A percentile compares a stretch with the other conserved stretches of the same genome.
Evolutionary conservation across 202 grass and related monocot genomes (phyloP).

Genomic region (Digitaria exilis): DNA sequence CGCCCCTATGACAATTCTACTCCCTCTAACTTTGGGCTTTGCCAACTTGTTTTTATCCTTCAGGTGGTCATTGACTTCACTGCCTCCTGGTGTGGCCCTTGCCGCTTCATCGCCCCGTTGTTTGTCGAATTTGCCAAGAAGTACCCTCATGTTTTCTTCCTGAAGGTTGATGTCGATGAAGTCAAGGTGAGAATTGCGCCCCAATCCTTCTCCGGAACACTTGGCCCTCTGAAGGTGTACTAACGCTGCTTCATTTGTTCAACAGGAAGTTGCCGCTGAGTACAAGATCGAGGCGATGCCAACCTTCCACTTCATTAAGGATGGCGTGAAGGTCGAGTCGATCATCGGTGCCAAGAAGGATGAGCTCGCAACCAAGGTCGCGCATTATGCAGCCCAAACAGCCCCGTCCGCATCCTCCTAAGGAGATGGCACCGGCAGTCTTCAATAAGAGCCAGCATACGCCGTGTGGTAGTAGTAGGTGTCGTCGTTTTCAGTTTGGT

Average conservation of each 20-base stretch:
- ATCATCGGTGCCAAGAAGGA: slow-evolving; percentile 62
- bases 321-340: neutral
- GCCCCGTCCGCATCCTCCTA: slow-evolving; percentile 15
- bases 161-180: slow-evolving; percentile 77
- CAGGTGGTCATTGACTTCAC: slow-evolving; percentile 81
- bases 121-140: slow-evolving; percentile 50
- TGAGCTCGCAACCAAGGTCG: slow-evolving; percentile 26
- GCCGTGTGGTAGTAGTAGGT: neutral
- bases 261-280: slow-evolving; percentile 42
- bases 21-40: neutral
- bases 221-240: neutral
- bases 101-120: slow-evolving; percentile 52
- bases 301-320: slow-evolving; percentile 61
- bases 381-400: neutral
- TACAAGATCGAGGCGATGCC: slow-evolving; percentile 60
- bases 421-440: neutral
- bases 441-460: slow-evolving; percentile 21
- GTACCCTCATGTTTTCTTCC: slow-evolving; percentile 39
- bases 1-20: neutral
- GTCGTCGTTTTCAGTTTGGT: neutral
- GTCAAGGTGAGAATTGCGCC: slow-evolving; percentile 43
- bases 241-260: neutral
- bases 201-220: neutral
- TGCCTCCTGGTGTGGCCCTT: slow-evolving; percentile 70
- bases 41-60: neutral